Conservation (phyloP, 1,284 basidiomycete genomes). For the Rhodotorula sp. region DNA sequence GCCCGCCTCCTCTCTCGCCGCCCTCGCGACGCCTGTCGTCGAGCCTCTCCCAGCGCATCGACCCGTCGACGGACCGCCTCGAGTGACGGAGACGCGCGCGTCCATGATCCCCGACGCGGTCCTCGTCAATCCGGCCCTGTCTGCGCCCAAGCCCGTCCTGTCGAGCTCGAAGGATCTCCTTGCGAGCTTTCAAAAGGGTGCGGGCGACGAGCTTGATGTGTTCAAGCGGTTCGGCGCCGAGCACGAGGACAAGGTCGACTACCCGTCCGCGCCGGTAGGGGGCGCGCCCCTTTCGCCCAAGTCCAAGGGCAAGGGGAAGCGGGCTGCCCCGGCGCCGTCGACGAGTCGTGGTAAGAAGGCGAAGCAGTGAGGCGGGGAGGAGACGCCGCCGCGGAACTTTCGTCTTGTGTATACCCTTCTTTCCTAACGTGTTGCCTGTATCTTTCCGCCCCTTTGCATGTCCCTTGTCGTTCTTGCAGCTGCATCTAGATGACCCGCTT, state of each 20-base stretch:
- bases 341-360: not conserved
- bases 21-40: not conserved
- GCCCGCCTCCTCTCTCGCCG: not conserved
- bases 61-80: conserved; percentile 3
- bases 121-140: conserved; percentile 26
- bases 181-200: conserved; percentile 22
- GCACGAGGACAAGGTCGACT: not conserved
- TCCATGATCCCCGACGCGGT: conserved; percentile 28
- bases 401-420: not conserved
- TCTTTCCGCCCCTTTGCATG: not conserved
- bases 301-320: not conserved
- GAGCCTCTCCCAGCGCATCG: not conserved
- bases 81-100: conserved; percentile 27
- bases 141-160: not conserved
- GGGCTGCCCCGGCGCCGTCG: not conserved
- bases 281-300: conserved; percentile 8
- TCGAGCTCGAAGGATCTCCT: conserved; percentile 16
- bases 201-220: conserved; percentile 9
- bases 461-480: not conserved
- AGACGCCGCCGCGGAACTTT: too few species aligned
- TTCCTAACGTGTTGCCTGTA: not conserved
- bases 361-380: not conserved
- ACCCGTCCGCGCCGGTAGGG: too few species aligned
- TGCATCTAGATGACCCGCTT: not conserved
- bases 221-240: conserved; percentile 5